Evolutionary conservation across 495 filamentous ascomycete species (phyloP), one percentile per base, ranked within the genome.

Genomic region (Penicillium bovifimosum): DNA sequence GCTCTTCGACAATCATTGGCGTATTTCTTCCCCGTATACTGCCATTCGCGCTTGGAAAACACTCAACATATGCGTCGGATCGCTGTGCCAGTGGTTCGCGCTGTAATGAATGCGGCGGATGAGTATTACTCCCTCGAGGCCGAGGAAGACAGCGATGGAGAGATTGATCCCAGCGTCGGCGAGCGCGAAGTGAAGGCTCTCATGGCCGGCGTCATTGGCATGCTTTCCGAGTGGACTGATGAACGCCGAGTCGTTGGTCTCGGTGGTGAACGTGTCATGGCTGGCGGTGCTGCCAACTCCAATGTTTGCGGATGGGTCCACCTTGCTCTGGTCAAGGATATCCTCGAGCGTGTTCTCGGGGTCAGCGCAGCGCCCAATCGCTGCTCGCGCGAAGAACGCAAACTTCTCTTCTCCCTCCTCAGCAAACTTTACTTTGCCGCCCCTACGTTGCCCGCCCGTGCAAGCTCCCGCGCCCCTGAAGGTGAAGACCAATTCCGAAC

Each of bases 21-120:
- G 47, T 98, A 98, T 66, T 97, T 96, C 77, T 78, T 98, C 57
- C 93, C 93, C 0, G 93, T 96, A 0, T 98, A 95, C 75, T 91
- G 87, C 63, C 95, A 91, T 65, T 88, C 84, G 20, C 77, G 86
- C 9, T 64, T 82, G 9, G 85, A 86, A 35, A 96, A 96, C 63
- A 88, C 90, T 55, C 76, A 82, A 24, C 76, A 86, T 18, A 91
- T 97, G 88, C 80, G 82, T 10, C 60, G 67, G 6, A 76, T 96
- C 7, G 78, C 84, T 5, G 77, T 89, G 5, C 77, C 81, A 26
- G 83, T 88, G 0, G 63, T 96, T 31, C 86, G 86, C 49, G 77
- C 82, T 13, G 69, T 85, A 2, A 59, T 82, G 13, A 69, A 71
- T 33, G 65, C 76, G 3, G 74, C 72, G 2, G 77, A 81, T 52